Base-by-base conservation (phyloP, 1,284 basidiomycete species). In the Exsudoporus floridanus region DNA sequence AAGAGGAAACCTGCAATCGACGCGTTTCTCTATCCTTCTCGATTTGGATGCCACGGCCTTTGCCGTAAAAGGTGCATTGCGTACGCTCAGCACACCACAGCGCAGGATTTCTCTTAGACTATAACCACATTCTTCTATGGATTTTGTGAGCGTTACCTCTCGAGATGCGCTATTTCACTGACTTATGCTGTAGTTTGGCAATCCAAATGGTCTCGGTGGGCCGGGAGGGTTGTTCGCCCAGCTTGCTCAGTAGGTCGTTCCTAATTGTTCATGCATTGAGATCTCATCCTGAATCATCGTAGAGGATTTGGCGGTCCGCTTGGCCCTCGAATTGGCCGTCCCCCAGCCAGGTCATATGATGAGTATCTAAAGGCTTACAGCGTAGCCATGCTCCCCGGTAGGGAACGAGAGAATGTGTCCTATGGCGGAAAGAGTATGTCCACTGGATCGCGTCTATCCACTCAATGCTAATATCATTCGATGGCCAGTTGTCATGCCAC, bases 391-490 rank as follows among this genome's bases (percentile, higher is more conserved):
- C 79, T 95, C 38, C 84, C 89, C 10, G 84, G 89, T 41, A 81
- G 84, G 61, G 83, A 93, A 70, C 79, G 92, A 70, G 82, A 91
- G 64, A 89, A 97, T 67, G 76, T 98, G 49, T 92, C 91, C 63
- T 93, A 97, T 64, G 97, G 97, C 61, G 97, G 97, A 65, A 99
- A 99, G 79, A 94, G 95, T 98, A 73, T 71, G 92, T 83, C 59
- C 59, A 52, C 55, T 50, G 18, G 60, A 52, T 60, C 50, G 47
- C 27, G 36, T 45, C 37, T 44, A 31, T 48, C 37, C 31, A 49
- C 19, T 42, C 9, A 8, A 12, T 18, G 12, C 46, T 55, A 18
- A 60, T 54, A 46, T 34, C 21, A 19, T 37, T 52, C 34, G 40
- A 46, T n/a, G 4, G 33, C 3, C 53, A 96, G 95, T 99, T 63